Evolutionary conservation across 2,329 filamentous ascomycete genomes (phyloP).

Genomic region (Penicillium sp.): DNA sequence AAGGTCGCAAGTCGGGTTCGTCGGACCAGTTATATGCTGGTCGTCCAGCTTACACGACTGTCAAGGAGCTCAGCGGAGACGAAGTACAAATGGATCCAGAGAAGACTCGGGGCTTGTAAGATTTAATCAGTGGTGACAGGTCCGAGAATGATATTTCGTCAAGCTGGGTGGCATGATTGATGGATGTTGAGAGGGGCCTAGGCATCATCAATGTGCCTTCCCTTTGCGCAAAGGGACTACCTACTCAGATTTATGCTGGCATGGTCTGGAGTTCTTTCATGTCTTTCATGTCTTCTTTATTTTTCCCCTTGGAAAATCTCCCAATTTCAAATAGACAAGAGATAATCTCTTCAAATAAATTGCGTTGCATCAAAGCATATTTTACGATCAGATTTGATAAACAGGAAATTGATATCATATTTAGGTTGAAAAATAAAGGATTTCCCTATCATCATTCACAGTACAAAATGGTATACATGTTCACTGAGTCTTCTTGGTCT

Average conservation of each 20-base stretch:
- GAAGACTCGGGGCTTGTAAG: constrained; percentile 51
- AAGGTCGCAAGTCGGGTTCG: constrained; percentile 50
- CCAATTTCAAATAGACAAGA: constrained; percentile 7
- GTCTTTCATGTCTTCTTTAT: neutral
- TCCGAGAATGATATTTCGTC: neutral
- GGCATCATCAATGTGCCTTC: constrained; percentile 3
- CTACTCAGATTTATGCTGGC: constrained; percentile 26
- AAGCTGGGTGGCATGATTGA: neutral
- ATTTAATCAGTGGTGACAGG: neutral
- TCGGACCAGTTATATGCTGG: constrained; percentile 80
- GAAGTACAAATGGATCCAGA: constrained; percentile 58
- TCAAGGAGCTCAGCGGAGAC: constrained; percentile 69
- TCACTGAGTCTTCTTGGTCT: constrained; percentile 55
- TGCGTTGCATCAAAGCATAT: neutral
- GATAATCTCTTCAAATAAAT: neutral
- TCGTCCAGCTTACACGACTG: constrained; percentile 69
- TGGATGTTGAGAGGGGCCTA: neutral
- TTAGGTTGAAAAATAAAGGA: constrained; percentile 25
- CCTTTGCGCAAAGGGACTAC: constrained; percentile 3
- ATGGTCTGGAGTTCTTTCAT: constrained; percentile 28
- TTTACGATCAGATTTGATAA: neutral
- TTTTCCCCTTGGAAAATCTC: constrained; percentile 8
- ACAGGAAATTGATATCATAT: constrained; percentile 9
- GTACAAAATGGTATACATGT: constrained; percentile 28
- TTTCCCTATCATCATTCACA: constrained; percentile 27